A percentile compares a stretch with the other conserved stretches of the same genome.
phyloP scores from a whole-genome alignment of 306 rosid species.

The Vachellia collinsii region DNA sequence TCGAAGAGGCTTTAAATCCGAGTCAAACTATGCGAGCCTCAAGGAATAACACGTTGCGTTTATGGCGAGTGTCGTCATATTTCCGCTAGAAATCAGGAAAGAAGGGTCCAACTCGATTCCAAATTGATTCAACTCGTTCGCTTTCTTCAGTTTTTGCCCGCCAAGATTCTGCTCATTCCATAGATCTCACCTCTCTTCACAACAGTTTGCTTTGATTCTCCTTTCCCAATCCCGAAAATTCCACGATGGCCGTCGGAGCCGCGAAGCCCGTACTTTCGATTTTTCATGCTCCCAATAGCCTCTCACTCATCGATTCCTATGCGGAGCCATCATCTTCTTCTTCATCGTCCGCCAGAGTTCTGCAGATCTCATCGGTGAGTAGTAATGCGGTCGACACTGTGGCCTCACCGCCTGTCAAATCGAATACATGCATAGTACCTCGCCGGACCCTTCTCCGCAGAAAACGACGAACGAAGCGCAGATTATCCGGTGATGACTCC shows the following conservation, averaged over 20 bases:
- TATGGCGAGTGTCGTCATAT: neutral
- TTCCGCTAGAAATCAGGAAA: neutral
- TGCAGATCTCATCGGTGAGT: slow-evolving; percentile 58
- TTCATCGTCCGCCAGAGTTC: slow-evolving; percentile 19
- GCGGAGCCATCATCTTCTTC: slow-evolving; percentile 6
- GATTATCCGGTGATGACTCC: slow-evolving; percentile 50
- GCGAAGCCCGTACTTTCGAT: slow-evolving; percentile 48
- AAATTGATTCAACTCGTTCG: neutral
- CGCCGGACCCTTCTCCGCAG: slow-evolving; percentile 61
- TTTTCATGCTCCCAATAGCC: slow-evolving; percentile 5
- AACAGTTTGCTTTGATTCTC: too few relatives aligned
- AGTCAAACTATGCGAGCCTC: neutral
- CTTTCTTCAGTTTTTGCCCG: neutral
- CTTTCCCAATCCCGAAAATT: neutral
- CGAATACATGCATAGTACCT: slow-evolving; percentile 37
- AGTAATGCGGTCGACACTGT: slow-evolving; percentile 59
- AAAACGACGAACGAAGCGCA: slow-evolving; percentile 70
- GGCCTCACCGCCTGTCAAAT: slow-evolving; percentile 73
- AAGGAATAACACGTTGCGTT: slow-evolving; percentile 9
- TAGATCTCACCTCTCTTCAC: too few relatives aligned
- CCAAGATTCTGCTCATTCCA: too few relatives aligned
- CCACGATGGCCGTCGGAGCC: slow-evolving; percentile 43
- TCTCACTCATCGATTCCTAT: slow-evolving; percentile 35
- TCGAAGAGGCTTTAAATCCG: neutral
- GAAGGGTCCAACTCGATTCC: neutral